phyloP scores from a whole-genome alignment of 2,329 filamentous ascomycete species.

The Alternaria infectoria region DNA sequence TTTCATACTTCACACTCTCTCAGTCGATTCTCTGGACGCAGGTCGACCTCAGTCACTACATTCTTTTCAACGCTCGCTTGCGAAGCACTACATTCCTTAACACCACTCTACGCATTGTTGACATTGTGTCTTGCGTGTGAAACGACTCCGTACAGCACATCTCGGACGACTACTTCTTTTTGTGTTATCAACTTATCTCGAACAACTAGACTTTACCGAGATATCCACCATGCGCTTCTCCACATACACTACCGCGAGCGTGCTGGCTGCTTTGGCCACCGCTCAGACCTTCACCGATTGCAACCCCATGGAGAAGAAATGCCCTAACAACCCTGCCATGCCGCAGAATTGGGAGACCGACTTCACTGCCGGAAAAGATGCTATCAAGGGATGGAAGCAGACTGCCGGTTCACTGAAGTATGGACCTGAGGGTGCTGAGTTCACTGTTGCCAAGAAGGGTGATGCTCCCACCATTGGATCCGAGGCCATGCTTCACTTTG shows the following conservation, averaged over 20 bases:
- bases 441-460: slow-evolving; percentile 55
- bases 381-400: slow-evolving; percentile 48
- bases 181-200: not conserved
- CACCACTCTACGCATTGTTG: slow-evolving; percentile 22
- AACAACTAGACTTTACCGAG: slow-evolving; percentile 15
- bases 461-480: slow-evolving; percentile 72
- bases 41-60: slow-evolving; percentile 39
- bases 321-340: slow-evolving; percentile 54
- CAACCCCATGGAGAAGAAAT: slow-evolving; percentile 53
- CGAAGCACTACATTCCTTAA: slow-evolving; percentile 37
- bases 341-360: slow-evolving; percentile 50
- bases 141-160: slow-evolving; percentile 17
- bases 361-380: slow-evolving; percentile 50
- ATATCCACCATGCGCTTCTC: slow-evolving; percentile 37
- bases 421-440: slow-evolving; percentile 54
- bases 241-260: slow-evolving; percentile 33
- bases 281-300: slow-evolving; percentile 56
- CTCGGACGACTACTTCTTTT: slow-evolving; percentile 34
- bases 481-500: slow-evolving; percentile 86
- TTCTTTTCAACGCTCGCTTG: slow-evolving; percentile 31
- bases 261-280: slow-evolving; percentile 42
- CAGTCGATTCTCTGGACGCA: slow-evolving; percentile 31
- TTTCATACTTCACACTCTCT: slow-evolving; percentile 36
- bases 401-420: slow-evolving; percentile 54
- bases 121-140: slow-evolving; percentile 18